Percentiles rank a stretch among this genome's conserved stretches.
These are phyloP conservation scores for Juglanconis oblonga DNA, from an alignment of 2,329 filamentous ascomycete species.

Conservation along the genomic window DNA sequence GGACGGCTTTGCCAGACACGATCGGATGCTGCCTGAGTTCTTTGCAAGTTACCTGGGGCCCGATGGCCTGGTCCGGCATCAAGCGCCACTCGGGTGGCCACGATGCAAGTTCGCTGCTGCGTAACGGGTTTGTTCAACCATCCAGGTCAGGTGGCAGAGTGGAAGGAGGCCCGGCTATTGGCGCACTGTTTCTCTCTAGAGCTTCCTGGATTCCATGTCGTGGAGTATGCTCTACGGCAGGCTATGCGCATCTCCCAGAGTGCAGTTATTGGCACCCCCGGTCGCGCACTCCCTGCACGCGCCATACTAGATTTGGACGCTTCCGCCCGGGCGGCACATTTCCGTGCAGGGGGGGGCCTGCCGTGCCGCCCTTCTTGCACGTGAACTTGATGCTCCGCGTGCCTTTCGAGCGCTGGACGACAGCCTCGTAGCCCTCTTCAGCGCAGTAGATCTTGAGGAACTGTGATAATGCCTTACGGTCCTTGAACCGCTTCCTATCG, in stretches of 20 bases:
- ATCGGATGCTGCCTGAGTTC: not conserved
- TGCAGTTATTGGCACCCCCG: no score
- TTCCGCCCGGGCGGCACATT: no score
- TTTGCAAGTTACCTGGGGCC: not conserved
- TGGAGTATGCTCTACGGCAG: not conserved
- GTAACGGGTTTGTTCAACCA: not conserved
- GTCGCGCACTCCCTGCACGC: no score
- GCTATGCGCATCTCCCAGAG: not conserved
- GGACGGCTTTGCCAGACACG: not conserved
- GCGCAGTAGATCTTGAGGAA: no score
- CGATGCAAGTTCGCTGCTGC: constrained; percentile 3
- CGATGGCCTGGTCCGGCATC: not conserved
- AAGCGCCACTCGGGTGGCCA: not conserved
- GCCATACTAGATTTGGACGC: no score
- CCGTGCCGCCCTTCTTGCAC: no score
- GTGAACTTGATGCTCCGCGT: no score
- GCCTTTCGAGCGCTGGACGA: no score
- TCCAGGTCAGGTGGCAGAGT: not conserved
- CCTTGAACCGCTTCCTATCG: no score
- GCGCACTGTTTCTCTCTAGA: not conserved
- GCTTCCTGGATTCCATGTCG: not conserved
- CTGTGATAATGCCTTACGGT: no score
- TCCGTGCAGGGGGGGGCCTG: no score
- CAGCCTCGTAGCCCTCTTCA: no score
- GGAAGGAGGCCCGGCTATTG: not conserved